Base-by-base conservation (phyloP, 2,329 filamentous ascomycete genomes). In the Exutisphaerella laricina region DNA sequence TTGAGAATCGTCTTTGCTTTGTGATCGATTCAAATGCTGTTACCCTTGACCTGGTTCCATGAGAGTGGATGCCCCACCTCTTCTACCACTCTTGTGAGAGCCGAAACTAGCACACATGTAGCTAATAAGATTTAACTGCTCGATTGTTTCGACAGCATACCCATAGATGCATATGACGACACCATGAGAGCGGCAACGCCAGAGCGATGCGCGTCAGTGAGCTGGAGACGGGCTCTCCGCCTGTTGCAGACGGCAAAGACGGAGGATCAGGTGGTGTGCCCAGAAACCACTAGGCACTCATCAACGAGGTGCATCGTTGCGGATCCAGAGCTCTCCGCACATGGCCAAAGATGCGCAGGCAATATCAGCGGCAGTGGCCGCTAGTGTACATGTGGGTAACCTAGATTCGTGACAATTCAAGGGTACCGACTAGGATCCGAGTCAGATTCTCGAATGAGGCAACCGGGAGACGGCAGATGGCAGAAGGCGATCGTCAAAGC, bases 381-480 rank as follows among this genome's bases (percentile, higher is more conserved):
- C 40, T 46, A 43, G 41, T 26, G 41, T 31, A 38, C 18, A 47
- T 37, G 44, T 29, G 44, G 39, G 39, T 16, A 35, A 29, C 30
- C 17, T 16, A 36, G 38, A 13, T 35, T 30, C 28, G 33, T 35
- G 33, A 35, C 33, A 23, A 12, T 14, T 5, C n/a, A 17, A 21
- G 20, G 30, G 30, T 18, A 33, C n/a, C 9, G 30, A 18, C 30
- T 18, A 33, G 30, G 30, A 18, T 35, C 17, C 20, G 33, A 35
- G 18, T 35, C 33, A 35, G 33, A n/a, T 16, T n/a, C n/a, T n/a
- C n/a, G n/a, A n/a, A n/a, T n/a, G n/a, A n/a, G 9, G 20, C n/a
- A 23, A 23, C 5, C 18, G 33, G 33, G 14, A 35, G 23, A 5
- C 33, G 33, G 33, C 17, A 17, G 13, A 35, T n/a, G 14, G 33